These are phyloP conservation scores for Penicillium occitanis DNA, from an alignment of 2,329 filamentous ascomycete genomes.

Conservation along the genomic window DNA sequence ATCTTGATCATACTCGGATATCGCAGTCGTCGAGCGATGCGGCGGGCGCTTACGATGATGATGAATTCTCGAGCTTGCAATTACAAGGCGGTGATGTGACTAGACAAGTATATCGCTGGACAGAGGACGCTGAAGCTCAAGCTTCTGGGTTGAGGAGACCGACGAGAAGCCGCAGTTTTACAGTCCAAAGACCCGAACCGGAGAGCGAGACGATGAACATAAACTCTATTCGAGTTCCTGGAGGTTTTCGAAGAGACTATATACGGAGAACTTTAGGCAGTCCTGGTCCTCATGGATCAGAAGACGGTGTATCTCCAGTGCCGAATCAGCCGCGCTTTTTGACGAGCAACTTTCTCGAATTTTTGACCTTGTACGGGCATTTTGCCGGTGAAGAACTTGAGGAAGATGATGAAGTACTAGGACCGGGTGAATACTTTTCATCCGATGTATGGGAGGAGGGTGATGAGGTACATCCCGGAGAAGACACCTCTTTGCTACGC, in stretches of 20 bases:
- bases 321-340: constrained; percentile 63
- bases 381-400: constrained; percentile 96
- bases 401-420: constrained; percentile 88
- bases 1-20: constrained; percentile 36
- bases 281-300: constrained; percentile 51
- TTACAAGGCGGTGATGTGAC: constrained; percentile 95
- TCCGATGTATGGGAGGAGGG: constrained; percentile 66
- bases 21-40: constrained; percentile 35
- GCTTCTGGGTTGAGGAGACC: constrained; percentile 54
- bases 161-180: constrained; percentile 85
- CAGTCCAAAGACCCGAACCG: constrained; percentile 71
- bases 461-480: constrained; percentile 73
- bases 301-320: constrained; percentile 33
- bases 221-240: constrained; percentile 85
- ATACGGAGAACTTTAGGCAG: constrained; percentile 72
- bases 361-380: constrained; percentile 90
- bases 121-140: constrained; percentile 77
- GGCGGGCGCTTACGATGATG: constrained; percentile 53
- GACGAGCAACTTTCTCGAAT: constrained; percentile 93
- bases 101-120: constrained; percentile 93
- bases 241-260: constrained; percentile 89
- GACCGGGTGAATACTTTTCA: constrained; percentile 86
- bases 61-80: constrained; percentile 90
- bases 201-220: constrained; percentile 82
- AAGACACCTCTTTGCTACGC: constrained; percentile 78